phyloP scores from a whole-genome alignment of 2,329 filamentous ascomycete species.

The Colletotrichum sp. region DNA sequence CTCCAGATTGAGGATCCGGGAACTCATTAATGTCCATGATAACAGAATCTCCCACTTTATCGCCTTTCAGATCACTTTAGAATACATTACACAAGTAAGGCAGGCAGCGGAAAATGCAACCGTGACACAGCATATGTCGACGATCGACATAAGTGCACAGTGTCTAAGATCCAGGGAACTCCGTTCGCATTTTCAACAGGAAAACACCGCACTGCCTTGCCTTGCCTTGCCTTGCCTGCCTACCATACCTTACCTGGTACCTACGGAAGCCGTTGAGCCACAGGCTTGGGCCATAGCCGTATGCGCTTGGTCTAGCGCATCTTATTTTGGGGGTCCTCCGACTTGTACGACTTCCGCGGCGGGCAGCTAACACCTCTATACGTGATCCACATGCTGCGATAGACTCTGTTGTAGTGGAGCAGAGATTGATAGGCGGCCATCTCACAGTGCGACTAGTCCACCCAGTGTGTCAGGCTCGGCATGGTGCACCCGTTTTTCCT shows the following conservation, averaged over 20 bases:
- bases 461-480: slow-evolving; percentile 12
- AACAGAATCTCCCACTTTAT: neutral
- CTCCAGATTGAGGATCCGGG: neutral
- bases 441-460: neutral
- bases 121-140: neutral
- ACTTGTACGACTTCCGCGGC: neutral
- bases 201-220: neutral
- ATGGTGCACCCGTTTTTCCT: slow-evolving; percentile 7
- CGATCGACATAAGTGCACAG: neutral
- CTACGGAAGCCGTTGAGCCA: neutral
- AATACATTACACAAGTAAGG: neutral
- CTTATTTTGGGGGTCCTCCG: neutral
- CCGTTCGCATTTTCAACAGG: neutral
- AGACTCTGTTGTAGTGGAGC: neutral
- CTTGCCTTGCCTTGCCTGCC: neutral
- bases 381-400: neutral
- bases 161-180: neutral
- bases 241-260: no score
- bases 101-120: neutral
- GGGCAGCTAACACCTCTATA: neutral
- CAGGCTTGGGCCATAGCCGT: neutral
- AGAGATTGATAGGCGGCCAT: neutral
- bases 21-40: neutral
- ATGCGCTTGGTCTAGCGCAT: neutral
- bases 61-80: neutral